Conservation (phyloP, 2,329 filamentous ascomycete species). For the Tolypocladium amazonense region DNA sequence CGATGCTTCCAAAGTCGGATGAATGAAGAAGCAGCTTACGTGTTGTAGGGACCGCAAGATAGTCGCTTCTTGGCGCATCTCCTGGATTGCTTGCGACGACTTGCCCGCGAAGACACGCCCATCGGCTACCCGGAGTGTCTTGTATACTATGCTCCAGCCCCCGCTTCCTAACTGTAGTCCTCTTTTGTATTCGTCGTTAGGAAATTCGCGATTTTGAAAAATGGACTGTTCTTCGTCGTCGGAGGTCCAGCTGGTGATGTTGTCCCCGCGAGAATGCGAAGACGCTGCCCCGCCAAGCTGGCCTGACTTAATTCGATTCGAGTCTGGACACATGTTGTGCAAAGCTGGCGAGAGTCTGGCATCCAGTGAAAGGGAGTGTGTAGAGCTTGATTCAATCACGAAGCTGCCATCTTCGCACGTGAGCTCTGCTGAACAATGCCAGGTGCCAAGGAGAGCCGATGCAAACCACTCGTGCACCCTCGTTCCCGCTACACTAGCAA, state of each 20-base stretch:
- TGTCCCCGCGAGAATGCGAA: neutral
- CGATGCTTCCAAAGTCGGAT: neutral
- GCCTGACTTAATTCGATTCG: neutral
- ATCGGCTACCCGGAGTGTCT: conserved; percentile 13
- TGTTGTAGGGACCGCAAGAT: conserved; percentile 12
- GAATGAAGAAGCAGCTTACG: conserved; percentile 8
- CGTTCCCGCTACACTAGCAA: neutral
- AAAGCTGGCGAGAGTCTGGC: neutral
- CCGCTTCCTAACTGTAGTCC: conserved; percentile 16
- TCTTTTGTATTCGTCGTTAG: conserved; percentile 10
- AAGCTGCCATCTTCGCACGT: neutral
- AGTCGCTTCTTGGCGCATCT: conserved; percentile 14
- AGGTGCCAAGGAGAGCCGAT: neutral
- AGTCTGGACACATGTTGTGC: neutral
- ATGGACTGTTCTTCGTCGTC: conserved; percentile 8
- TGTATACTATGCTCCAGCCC: conserved; percentile 17
- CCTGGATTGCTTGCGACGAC: conserved; percentile 6
- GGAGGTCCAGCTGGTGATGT: conserved; percentile 8
- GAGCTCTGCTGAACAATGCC: neutral
- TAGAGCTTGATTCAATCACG: no score
- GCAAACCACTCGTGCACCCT: neutral
- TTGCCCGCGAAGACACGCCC: conserved; percentile 19
- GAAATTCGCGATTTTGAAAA: conserved; percentile 5
- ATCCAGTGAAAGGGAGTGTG: neutral
- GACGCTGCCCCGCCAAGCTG: neutral